Base-by-base conservation (phyloP, 495 filamentous ascomycete genomes). In the Hypomontagnella submonticulosa region DNA sequence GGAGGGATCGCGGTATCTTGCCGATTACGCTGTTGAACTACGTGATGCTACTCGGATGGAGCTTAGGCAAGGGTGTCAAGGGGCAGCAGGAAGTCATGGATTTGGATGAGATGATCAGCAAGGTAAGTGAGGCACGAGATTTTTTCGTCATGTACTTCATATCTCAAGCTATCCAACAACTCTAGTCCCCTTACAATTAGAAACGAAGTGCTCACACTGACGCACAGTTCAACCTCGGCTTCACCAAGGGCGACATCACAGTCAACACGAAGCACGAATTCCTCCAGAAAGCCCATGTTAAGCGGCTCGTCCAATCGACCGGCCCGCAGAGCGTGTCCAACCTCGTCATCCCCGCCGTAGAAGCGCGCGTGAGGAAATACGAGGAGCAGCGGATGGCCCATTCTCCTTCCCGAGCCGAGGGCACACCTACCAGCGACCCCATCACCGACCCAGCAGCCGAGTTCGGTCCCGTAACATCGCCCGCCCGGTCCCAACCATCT, bases 171-270 rank as follows among this genome's bases (percentile, higher is more conserved):
- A 2, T 43, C 16, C 12, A 43, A 43, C 6, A 6, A 2, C 2
- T 18, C 20, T 20, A 9, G 9, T 16, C 0, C 10, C 16, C 30
- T 51, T 19, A 12, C 8, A 16, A 30, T 4, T n/a, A n/a, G 16
- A 18, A n/a, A 33, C 5, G 23, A 34, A 30, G 27, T 50, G 19
- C 54, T 74, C 59, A 66, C 44, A 67, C 34, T 0, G 52, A 27
- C 50, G 4, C 19, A 19, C 36, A 89, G 85, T 96, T 97, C 71
- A 84, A 86, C 59, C 78, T 95, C 61, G 88, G 90, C 68, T 93
- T 97, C 72, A 97, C 92, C 11, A 89, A 87, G 61, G 94, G 95
- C 7, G 92, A 98, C 76, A 90, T 91, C n/a, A 86, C 87, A 9
- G 90, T 97, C 19, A 84, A 85, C n/a, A 84, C 85, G 46, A 98